phyloP scores from a whole-genome alignment of 805 yeast genomes.

The Candida stauntonica region DNA sequence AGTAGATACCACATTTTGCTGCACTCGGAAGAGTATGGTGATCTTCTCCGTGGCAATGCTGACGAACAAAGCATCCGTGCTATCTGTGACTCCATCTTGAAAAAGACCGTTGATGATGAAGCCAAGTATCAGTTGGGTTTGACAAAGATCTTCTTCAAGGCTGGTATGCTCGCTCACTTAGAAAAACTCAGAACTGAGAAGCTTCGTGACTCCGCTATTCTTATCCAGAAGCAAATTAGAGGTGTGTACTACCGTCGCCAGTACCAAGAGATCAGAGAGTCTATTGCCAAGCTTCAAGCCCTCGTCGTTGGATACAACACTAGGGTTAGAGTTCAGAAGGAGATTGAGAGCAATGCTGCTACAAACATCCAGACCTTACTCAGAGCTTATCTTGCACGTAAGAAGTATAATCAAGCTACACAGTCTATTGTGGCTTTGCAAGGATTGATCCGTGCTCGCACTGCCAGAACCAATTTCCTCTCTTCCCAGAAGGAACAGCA shows the following conservation, averaged over 20 bases:
- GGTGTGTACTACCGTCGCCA: slow-evolving; percentile 57
- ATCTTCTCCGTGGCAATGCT: slow-evolving; percentile 48
- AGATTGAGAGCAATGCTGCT: slow-evolving; percentile 60
- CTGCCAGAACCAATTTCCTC: slow-evolving; percentile 48
- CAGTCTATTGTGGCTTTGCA: slow-evolving; percentile 40
- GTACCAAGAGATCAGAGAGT: slow-evolving; percentile 49
- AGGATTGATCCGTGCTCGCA: slow-evolving; percentile 45
- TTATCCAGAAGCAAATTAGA: slow-evolving; percentile 81
- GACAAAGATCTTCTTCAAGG: slow-evolving; percentile 91
- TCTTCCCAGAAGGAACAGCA: slow-evolving; percentile 54
- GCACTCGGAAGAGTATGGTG: slow-evolving; percentile 63
- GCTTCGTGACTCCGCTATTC: slow-evolving; percentile 68
- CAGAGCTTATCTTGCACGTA: slow-evolving; percentile 52
- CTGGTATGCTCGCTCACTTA: slow-evolving; percentile 90
- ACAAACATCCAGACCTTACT: slow-evolving; percentile 62
- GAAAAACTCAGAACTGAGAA: slow-evolving; percentile 83
- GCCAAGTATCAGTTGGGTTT: slow-evolving; percentile 84
- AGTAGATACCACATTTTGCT: slow-evolving; percentile 81
- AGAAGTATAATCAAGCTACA: slow-evolving; percentile 27
- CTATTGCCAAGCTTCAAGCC: slow-evolving; percentile 57
- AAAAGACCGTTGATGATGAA: slow-evolving; percentile 57
- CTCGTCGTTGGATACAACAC: slow-evolving; percentile 57
- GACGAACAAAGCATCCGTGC: slow-evolving; percentile 53
- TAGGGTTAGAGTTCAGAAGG: slow-evolving; percentile 50
- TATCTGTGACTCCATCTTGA: slow-evolving; percentile 66